Conservation (phyloP, 2,329 filamentous ascomycete species). For the Alternaria ethzedia region DNA sequence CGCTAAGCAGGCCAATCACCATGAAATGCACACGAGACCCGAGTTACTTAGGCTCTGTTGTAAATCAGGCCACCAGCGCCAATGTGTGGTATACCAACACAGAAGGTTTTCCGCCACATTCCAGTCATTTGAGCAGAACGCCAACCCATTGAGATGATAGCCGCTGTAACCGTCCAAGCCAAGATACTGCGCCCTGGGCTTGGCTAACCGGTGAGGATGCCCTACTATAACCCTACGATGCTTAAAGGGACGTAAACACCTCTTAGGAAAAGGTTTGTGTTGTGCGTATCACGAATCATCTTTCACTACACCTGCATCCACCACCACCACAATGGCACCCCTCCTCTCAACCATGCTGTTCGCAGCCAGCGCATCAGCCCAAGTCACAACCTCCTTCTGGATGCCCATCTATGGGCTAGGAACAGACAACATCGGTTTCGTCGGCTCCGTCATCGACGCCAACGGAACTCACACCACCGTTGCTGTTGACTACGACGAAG, state of each 20-base stretch:
- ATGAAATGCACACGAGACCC: neutral
- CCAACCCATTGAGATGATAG: neutral
- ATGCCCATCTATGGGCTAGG: neutral
- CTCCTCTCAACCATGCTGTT: neutral
- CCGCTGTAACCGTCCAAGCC: neutral
- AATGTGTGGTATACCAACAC: neutral
- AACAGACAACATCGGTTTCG: neutral
- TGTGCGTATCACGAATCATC: neutral
- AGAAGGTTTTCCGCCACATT: neutral
- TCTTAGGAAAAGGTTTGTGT: neutral
- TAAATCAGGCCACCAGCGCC: neutral
- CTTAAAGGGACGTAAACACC: neutral
- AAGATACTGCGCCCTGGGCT: neutral
- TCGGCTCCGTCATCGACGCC: neutral
- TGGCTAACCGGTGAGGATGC: neutral
- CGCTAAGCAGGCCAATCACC: neutral
- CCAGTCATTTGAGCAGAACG: neutral
- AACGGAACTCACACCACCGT: neutral
- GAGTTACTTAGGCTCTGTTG: neutral
- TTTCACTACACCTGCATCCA: too few relatives aligned
- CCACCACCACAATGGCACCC: neutral
- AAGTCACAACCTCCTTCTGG: conserved; percentile 3
- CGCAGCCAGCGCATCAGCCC: neutral
- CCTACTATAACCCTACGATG: neutral
- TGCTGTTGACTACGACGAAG: neutral